A percentile compares a stretch with the other conserved stretches of the same genome.
Conservation (phyloP, 768 basidiomycete genomes). For the Boletus coccyginus region DNA sequence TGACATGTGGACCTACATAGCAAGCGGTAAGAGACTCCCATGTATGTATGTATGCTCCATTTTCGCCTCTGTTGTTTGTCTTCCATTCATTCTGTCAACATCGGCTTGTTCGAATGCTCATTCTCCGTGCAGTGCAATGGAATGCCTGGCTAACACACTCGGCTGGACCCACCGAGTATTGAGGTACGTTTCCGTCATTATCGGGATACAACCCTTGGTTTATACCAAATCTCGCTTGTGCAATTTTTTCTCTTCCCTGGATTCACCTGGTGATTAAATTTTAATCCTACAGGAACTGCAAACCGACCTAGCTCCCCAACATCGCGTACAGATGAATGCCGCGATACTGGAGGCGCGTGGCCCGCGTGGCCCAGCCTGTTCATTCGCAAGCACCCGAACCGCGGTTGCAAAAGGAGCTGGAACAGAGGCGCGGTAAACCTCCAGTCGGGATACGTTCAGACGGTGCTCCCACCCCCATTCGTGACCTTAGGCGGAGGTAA, state of each 20-base stretch:
- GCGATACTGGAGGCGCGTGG: conserved; percentile 50
- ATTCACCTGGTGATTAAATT: background rate
- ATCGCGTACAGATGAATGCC: conserved; percentile 51
- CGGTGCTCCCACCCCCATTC: background rate
- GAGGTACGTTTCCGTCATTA: conserved; percentile 42
- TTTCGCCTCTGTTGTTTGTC: background rate
- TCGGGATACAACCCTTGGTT: background rate
- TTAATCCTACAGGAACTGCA: conserved; percentile 51
- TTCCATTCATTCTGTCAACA: background rate
- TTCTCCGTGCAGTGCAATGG: conserved; percentile 61
- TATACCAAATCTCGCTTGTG: background rate
- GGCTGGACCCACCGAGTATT: conserved; percentile 54
- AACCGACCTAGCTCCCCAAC: conserved; percentile 50
- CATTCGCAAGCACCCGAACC: conserved; percentile 5
- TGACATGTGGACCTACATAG: conserved; percentile 63
- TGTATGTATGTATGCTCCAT: conserved; percentile 37
- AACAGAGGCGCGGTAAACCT: background rate
- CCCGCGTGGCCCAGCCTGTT: conserved; percentile 13
- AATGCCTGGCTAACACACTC: conserved; percentile 67
- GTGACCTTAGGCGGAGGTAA: conserved; percentile 24
- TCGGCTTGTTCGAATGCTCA: background rate
- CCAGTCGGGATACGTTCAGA: conserved; percentile 5
- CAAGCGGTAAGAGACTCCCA: conserved; percentile 55
- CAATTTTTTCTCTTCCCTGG: background rate
- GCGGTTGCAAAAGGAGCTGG: conserved; percentile 7